Base-by-base conservation (phyloP, 345 rosid species). In the Noccaea bulbosa region DNA sequence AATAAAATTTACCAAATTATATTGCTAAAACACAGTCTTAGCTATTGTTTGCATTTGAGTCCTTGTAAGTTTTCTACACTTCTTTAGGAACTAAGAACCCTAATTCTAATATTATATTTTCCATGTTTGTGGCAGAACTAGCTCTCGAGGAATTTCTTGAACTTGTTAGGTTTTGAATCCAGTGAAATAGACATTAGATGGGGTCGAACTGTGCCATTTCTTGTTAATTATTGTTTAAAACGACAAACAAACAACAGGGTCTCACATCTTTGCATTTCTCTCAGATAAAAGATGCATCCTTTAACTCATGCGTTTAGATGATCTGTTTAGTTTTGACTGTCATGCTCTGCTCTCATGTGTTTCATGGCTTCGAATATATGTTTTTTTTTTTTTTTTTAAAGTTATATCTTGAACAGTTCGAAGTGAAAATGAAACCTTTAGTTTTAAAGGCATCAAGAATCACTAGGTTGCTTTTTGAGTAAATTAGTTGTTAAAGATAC, bases 21-120 rank as follows among this genome's bases (percentile, higher is more conserved):
- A 61, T 61, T 43, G 24, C n/a, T 24, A 22, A 65, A 38, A 64
- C n/a, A 2, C 41, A 45, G 32, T 30, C 43, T 62, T 62, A 62
- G 67, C 17, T 52, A 54, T 11, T 30, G 41, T 17, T 30, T 67
- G 51, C 53, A 16, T 40, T 32, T 24, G 32, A 41, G 17, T 40
- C 20, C 48, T 35, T 7, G 30, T 40, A 12, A 0, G 22, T 12
- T 0, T 35, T 4, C n/a, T 44, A 5, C 48, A 44, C 47, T 8
- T 17, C 20, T 17, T 17, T 17, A 17, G 20, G 20, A 17, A 17
- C 20, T 17, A 17, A 17, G 20, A 17, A 17, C 20, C 20, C 20
- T 17, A 17, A 17, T 17, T 17, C 20, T 17, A 17, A 17, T 17
- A 17, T 17, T 0, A 17, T 17, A 17, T 17, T 17, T 17, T 17